phyloP scores from a whole-genome alignment of 1,284 basidiomycete genomes.

The Ceratobasidium sp. region DNA sequence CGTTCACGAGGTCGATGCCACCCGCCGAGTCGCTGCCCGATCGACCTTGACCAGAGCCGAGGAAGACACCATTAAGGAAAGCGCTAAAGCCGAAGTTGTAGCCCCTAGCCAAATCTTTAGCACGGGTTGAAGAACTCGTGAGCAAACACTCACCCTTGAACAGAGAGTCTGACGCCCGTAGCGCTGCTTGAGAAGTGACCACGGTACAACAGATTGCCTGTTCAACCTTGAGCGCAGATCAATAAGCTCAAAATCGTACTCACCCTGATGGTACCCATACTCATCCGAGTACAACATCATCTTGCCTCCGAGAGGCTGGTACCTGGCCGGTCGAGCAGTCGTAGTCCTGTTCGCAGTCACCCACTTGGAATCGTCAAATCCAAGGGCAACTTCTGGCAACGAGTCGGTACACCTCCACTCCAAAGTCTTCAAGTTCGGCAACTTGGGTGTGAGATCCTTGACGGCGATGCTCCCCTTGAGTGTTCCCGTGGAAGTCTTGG shows the following conservation, averaged over 20 bases:
- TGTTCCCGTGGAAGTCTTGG: conserved; percentile 20
- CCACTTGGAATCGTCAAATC: conserved; percentile 54
- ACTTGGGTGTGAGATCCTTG: conserved; percentile 40
- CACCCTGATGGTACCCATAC: conserved; percentile 54
- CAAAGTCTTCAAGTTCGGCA: conserved; percentile 50
- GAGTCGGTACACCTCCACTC: conserved; percentile 55
- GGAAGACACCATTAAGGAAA: conserved; percentile 55
- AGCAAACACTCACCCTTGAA: conserved; percentile 52
- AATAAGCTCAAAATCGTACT: background rate
- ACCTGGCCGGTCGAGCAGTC: conserved; percentile 50
- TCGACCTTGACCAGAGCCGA: conserved; percentile 54
- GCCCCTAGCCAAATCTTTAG: conserved; percentile 47
- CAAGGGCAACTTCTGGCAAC: conserved; percentile 52
- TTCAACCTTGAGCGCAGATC: conserved; percentile 7
- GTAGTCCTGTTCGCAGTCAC: conserved; percentile 53
- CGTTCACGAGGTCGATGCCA: conserved; percentile 44
- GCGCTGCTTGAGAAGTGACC: conserved; percentile 55
- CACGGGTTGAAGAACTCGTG: too few relatives aligned
- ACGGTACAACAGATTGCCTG: conserved; percentile 51
- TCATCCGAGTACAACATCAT: conserved; percentile 53
- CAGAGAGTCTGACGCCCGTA: conserved; percentile 53
- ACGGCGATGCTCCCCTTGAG: conserved; percentile 39
- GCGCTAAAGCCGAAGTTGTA: conserved; percentile 56
- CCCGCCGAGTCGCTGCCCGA: conserved; percentile 41
- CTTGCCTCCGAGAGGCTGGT: conserved; percentile 52